Base-by-base conservation (phyloP, 805 yeast species). In the Metschnikowia colocasiae region DNA sequence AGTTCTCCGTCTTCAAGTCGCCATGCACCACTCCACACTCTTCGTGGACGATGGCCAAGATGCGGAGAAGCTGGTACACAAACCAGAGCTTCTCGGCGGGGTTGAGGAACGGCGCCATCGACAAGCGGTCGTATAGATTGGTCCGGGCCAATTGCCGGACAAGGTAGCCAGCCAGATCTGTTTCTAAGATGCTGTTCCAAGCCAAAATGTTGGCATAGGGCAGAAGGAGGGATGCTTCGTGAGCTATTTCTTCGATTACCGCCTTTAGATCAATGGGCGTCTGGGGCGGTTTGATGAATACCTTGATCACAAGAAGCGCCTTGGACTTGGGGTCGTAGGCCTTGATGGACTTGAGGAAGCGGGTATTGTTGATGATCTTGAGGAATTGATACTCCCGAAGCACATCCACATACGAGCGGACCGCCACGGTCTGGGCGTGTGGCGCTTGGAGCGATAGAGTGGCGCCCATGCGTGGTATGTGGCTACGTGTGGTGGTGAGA, bases 141-240 rank as follows among this genome's bases (percentile, higher is more conserved):
- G 85, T 81, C 56, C 83, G 78, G 51, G 88, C 70, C 69, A 80
- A 82, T 52, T 92, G 97, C 45, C 99, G 78, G 41, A 92, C 81
- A 39, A 92, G 63, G 67, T 92, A 94, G 0, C 94, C 96, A 0
- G 98, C 98, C 38, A 97, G 73, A 45, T 86, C 95, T 0, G 97
- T 88, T 59, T 91, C 97, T 10, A 90, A 74, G 33, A 94, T 71
- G 46, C 82, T 79, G 40, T 79, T 69, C 67, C 84, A 92, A 5
- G 94, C 85, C 23, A 90, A 61, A 3, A 81, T 84, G 56, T 85
- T 85, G 9, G 27, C 79, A 45, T 73, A 78, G 22, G 56, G 66
- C 1, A 69, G 60, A 31, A 89, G 59, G 8, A 68, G 59, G 34
- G 52, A 59, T 16, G 66, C 66, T 58, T 67, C 79, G 53, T 58